Base-by-base conservation (phyloP, 371 early-diverging fungal genomes). In the Smittium mucronatum region DNA sequence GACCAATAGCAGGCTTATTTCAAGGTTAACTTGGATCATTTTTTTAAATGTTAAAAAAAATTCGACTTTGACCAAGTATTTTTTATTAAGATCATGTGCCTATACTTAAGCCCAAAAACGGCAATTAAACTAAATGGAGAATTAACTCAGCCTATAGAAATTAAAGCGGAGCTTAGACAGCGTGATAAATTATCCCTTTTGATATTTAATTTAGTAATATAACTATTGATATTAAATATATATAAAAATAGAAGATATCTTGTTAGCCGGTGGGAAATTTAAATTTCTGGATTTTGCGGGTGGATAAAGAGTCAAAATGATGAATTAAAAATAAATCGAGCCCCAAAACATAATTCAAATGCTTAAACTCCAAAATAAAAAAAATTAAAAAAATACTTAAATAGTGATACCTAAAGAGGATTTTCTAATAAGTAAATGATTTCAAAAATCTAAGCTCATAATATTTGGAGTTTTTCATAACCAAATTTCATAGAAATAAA, bases 121-220 rank as follows among this genome's bases (percentile, higher is more conserved):
- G 17, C 34, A 65, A 33, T 65, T 34, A 65, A 65, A 36, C 26
- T 65, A 32, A 65, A 65, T 65, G 65, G 65, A n/a, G 65, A 36
- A 33, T 34, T 65, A 25, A 65, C 65, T 31, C 34, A 33, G 36
- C 28, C 34, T 16, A 28, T 72, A 34, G 15, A 26, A 16, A 72
- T 63, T 28, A 34, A n/a, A 36, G 57, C 63, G 30, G 73, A 70
- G 0, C 64, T 72, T 0, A 29, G 67, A 0, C 73, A 72, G 33
- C 65, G 73, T 1, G 73, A 73, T 33, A 70, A 59, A 28, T 63
- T 66, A 0, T 73, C 70, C 8, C 73, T 70, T 1, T 61, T 73
- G 0, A 57, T 70, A 0, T 73, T 70, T 36, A 73, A 73, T 26
- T 21, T 70, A 2, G 61, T 70, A 1, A 64, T 64, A 17, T 70